phyloP scores from a whole-genome alignment of 2,329 filamentous ascomycete genomes.

The Gaeumannomyces sp. region DNA sequence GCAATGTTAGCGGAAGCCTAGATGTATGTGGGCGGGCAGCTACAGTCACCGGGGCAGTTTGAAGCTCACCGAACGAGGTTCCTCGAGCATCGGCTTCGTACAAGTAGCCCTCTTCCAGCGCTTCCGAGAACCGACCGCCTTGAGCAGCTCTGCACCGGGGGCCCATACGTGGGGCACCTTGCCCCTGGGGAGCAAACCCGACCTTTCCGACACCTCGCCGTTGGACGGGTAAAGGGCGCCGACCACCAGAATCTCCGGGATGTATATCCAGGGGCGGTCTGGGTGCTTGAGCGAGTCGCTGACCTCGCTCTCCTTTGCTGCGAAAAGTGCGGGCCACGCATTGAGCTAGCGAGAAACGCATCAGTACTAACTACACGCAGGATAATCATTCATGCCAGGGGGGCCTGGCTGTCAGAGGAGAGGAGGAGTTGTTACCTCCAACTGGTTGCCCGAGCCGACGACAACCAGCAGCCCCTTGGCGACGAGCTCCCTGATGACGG shows the following conservation, averaged over 20 bases:
- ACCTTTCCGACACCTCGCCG: neutral
- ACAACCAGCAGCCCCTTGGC: neutral
- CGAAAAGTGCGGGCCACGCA: neutral
- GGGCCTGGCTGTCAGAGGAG: no score
- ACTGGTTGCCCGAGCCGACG: neutral
- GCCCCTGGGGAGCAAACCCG: neutral
- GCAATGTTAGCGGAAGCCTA: no score
- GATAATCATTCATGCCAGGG: no score
- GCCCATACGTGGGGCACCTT: neutral
- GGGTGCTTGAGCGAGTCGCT: neutral
- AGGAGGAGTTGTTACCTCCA: neutral
- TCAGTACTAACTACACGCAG: no score
- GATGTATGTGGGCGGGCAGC: no score
- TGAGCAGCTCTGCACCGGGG: neutral
- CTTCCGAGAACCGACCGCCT: neutral
- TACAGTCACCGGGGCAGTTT: no score
- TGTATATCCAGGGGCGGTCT: conserved; percentile 1
- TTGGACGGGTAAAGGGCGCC: neutral
- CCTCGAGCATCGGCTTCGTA: neutral
- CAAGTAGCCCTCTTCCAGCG: neutral
- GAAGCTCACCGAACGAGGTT: neutral
- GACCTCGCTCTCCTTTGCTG: neutral
- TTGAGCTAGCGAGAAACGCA: neutral
- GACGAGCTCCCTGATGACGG: neutral
- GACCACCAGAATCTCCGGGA: conserved; percentile 1